Evolutionary conservation across 208 protist species (phyloP), one percentile per base, ranked within the genome.

Genomic region (Phytomonas sp.): DNA sequence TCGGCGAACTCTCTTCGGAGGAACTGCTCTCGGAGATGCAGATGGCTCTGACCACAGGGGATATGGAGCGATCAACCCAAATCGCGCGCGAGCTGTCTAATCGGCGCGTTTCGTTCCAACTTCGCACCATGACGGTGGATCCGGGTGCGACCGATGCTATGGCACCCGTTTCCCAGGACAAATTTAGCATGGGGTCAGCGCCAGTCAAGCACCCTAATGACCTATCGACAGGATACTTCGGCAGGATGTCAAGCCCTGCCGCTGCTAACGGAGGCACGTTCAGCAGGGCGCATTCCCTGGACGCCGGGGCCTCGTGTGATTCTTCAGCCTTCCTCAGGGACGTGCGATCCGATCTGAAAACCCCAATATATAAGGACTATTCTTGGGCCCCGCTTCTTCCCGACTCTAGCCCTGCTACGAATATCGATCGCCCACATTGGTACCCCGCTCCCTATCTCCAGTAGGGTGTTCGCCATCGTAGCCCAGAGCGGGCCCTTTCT

Each of bases 1-100:
- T 32, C 60, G 59, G 56, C 40, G 4, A 70, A 26, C 52, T 91
- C 37, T 63, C 70, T 0, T 81, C 76, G 26, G 75, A 85, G 23
- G 86, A 94, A 19, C 72, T 94, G 61, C 80, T 92, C 37, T 69
- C 59, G 6, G 75, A 84, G 11, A 91, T 94, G 85, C 86, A 89
- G 76, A 73, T 88, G 45, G 82, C 85, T 19, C 73, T 93, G 63
- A 74, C 79, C n/a, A 75, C 80, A 7, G 88, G 84, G n/a, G 78
- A 93, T 36, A 67, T 70, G 8, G 79, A 86, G 8, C 76, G 80
- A 34, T 86, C 88, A 19, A 77, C 77, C 37, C 59, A 87, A 66
- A 87, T 93, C 63, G 88, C 85, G 29, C 75, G 78, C 16, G 84
- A 93, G 77, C 67, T 93, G 42, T 85, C 88, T n/a, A 76, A 78